Percentiles rank a stretch among this genome's conserved stretches.
phyloP scores from a whole-genome alignment of 306 rosid genomes.

The cucumber (Cucumis sativus) region Cucumber_9930_V3 NC_026659.2:30723501-30724000 shows the following conservation, averaged over 20 bases:
- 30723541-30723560: conserved; percentile 84
- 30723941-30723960: not conserved
- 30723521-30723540: conserved; percentile 40
- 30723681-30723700: not conserved
- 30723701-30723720: not conserved
- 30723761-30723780: conserved; percentile 54
- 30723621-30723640: not conserved
- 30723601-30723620: conserved; percentile 28
- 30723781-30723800: conserved; percentile 99
- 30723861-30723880: conserved; percentile 82
- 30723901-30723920: conserved; percentile 6
- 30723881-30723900: conserved; percentile 93
- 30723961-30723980: too few species aligned
- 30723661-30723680: not conserved
- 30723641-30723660: not conserved
- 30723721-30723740: not conserved
- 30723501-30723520: conserved; percentile 82
- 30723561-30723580: conserved; percentile 87
- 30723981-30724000: too few species aligned
- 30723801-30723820: conserved; percentile 89
- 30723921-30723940: conserved; percentile 3
- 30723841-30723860: conserved; percentile 79
- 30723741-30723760: conserved; percentile 12
- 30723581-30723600: conserved; percentile 80
- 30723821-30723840: conserved; percentile 89